Conservation (phyloP, 306 rosid genomes). For the Oemleria cerasiformis region DNA sequence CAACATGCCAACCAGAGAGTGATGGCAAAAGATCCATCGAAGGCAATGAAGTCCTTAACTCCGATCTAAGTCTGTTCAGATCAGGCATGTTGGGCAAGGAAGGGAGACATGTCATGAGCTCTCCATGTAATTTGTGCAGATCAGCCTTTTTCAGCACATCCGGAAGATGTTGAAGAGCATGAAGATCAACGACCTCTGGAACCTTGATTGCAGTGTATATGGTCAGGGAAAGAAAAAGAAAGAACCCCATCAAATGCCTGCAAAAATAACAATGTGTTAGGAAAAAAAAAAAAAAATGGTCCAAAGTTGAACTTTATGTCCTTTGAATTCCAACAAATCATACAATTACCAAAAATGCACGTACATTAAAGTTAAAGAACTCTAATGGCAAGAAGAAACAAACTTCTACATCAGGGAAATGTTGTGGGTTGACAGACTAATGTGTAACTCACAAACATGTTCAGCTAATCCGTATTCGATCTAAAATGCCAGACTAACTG, state of each 20-base stretch:
- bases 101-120: conserved; percentile 75
- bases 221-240: conserved; percentile 86
- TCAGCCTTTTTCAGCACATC: conserved; percentile 67
- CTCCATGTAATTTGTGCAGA: conserved; percentile 67
- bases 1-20: conserved; percentile 72
- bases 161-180: conserved; percentile 62
- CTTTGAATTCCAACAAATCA: background rate
- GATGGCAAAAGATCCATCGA: conserved; percentile 58
- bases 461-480: background rate
- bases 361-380: background rate
- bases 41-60: conserved; percentile 46
- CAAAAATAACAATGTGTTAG: conserved; percentile 21
- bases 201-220: conserved; percentile 80
- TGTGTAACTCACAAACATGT: background rate
- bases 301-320: background rate
- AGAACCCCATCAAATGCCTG: conserved; percentile 98
- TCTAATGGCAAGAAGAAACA: background rate
- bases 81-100: conserved; percentile 62
- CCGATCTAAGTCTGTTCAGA: conserved; percentile 59
- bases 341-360: background rate
- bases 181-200: conserved; percentile 78
- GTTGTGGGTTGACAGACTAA: background rate
- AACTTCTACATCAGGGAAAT: background rate
- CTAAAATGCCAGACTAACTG: background rate
- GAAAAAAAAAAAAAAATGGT: background rate